Percentiles rank a stretch among this genome's conserved stretches.
Conservation (phyloP, 2,329 filamentous ascomycete genomes). For the Helminthosporium solani region DNA sequence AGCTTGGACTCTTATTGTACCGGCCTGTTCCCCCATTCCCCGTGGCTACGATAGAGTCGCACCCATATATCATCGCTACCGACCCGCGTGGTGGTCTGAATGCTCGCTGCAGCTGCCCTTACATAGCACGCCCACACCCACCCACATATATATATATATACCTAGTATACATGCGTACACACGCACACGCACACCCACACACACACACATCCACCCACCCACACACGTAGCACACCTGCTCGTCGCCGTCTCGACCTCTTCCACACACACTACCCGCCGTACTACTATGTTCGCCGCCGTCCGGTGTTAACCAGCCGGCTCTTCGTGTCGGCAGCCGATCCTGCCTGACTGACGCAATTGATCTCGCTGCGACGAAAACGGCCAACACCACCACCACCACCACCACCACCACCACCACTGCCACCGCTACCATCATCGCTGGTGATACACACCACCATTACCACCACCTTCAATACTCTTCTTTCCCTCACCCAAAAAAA, state of each 20-base stretch:
- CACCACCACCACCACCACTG: constrained; percentile 2
- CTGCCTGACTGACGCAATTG: constrained; percentile 18
- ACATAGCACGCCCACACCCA: neutral
- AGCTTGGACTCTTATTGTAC: neutral
- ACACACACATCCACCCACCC: constrained; percentile 5
- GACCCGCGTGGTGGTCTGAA: neutral
- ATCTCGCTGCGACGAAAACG: constrained; percentile 16
- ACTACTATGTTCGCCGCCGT: constrained; percentile 8
- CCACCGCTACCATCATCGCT: too few species aligned
- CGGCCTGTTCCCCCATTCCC: neutral
- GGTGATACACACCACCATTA: too few species aligned
- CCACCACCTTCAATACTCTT: too few species aligned
- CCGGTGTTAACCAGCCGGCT: constrained; percentile 10
- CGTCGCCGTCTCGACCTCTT: constrained; percentile 5
- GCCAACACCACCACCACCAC: constrained; percentile 7
- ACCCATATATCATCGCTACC: constrained; percentile 11
- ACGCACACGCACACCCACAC: constrained; percentile 1
- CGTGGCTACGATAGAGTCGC: neutral
- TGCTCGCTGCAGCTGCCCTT: neutral
- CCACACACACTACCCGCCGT: constrained; percentile 1
- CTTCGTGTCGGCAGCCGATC: constrained; percentile 20
- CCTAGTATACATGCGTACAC: constrained; percentile 6
- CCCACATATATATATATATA: constrained; percentile 3
- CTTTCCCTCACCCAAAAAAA: too few species aligned
- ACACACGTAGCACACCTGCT: constrained; percentile 6